Evolutionary conservation across 257 asterid species (phyloP).

Genomic region (Striga asiatica): DNA sequence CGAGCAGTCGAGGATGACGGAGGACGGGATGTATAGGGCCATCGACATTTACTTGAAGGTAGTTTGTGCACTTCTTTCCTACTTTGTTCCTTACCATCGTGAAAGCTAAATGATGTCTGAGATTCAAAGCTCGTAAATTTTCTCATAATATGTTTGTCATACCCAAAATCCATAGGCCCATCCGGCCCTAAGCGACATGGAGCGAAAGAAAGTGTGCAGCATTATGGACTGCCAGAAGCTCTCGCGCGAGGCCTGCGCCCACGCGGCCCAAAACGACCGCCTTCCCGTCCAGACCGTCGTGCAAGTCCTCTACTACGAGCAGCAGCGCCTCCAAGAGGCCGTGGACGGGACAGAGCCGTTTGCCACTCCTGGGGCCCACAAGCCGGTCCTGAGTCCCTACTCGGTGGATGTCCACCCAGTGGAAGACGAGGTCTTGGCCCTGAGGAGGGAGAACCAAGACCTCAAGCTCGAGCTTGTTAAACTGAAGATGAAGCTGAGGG

Average conservation of each 20-base stretch:
- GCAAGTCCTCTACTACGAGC: slow-evolving; percentile 85
- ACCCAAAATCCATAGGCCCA: slow-evolving; percentile 58
- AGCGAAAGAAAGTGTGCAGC: slow-evolving; percentile 72
- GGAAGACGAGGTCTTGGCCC: slow-evolving; percentile 32
- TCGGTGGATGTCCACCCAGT: slow-evolving; percentile 18
- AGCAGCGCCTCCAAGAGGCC: slow-evolving; percentile 65
- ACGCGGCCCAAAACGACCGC: slow-evolving; percentile 82
- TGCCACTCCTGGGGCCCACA: slow-evolving; percentile 27
- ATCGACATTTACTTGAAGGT: slow-evolving; percentile 87
- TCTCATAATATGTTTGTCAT: too few relatives aligned
- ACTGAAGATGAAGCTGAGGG: slow-evolving; percentile 43
- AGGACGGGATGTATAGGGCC: slow-evolving; percentile 82
- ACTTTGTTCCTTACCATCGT: too few relatives aligned
- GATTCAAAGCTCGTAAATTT: too few relatives aligned
- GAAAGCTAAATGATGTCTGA: too few relatives aligned
- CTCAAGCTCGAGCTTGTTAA: slow-evolving; percentile 55
- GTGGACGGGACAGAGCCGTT: slow-evolving; percentile 31
- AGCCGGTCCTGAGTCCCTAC: slow-evolving; percentile 19
- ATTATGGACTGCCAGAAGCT: slow-evolving; percentile 90
- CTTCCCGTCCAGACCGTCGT: slow-evolving; percentile 79
- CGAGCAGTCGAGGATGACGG: slow-evolving; percentile 51
- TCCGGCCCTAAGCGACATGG: slow-evolving; percentile 68
- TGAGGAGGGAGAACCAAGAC: slow-evolving; percentile 55
- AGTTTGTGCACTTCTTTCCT: slow-evolving; percentile 12
- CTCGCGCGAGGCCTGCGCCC: slow-evolving; percentile 79